Conservation (phyloP, 1,139 yeast species). For the Kodamaea alishanica region DNA sequence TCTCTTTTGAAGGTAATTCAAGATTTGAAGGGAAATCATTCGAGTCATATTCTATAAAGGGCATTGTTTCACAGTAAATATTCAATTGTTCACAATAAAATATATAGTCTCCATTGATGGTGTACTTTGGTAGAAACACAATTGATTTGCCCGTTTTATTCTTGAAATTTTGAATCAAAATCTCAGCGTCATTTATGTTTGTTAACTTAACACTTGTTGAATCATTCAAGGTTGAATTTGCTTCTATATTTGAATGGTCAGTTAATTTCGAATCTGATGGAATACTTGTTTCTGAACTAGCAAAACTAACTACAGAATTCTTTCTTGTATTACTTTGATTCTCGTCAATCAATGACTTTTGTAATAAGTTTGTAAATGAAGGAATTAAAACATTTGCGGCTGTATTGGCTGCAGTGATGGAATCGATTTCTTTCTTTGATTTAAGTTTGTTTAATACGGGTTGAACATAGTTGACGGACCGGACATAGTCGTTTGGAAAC, state of each 20-base stretch:
- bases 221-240: constrained; percentile 8
- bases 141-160: constrained; percentile 26
- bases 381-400: constrained; percentile 50
- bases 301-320: constrained; percentile 48
- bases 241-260: constrained; percentile 7
- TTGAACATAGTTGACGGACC: constrained; percentile 46
- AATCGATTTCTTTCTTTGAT: constrained; percentile 41
- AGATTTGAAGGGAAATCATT: constrained; percentile 20
- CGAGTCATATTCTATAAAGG: constrained; percentile 32
- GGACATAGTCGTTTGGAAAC: constrained; percentile 65
- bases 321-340: constrained; percentile 35
- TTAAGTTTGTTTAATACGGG: constrained; percentile 41
- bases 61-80: constrained; percentile 54
- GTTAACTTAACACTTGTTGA: constrained; percentile 11
- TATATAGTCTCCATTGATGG: constrained; percentile 52
- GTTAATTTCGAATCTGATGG: constrained; percentile 15
- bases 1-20: constrained; percentile 28
- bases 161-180: constrained; percentile 30
- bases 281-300: constrained; percentile 38
- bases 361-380: constrained; percentile 39
- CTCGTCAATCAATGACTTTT: constrained; percentile 31
- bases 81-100: constrained; percentile 59
- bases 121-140: constrained; percentile 54
- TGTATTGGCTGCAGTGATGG: constrained; percentile 48
- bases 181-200: constrained; percentile 39